These are phyloP conservation scores for Phylloporus sp. DNA, from an alignment of 768 basidiomycete species.

Conservation along the genomic window DNA sequence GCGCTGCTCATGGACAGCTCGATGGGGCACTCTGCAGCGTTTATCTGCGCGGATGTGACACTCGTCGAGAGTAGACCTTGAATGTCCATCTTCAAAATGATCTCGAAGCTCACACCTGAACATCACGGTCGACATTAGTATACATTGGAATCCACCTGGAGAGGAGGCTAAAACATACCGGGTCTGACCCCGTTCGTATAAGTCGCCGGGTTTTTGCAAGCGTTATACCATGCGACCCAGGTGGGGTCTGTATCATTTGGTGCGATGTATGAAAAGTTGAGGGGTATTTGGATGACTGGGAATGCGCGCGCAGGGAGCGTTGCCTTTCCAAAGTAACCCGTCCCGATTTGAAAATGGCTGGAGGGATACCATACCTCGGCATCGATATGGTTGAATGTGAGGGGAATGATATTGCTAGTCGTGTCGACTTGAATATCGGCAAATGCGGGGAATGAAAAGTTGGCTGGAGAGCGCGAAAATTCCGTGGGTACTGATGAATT, in stretches of 20 bases:
- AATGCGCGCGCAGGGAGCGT: constrained; percentile 64
- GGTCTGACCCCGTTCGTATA: constrained; percentile 49
- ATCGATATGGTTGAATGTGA: constrained; percentile 62
- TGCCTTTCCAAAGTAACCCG: constrained; percentile 54
- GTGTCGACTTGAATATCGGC: constrained; percentile 78
- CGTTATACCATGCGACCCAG: constrained; percentile 76
- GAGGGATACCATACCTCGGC: constrained; percentile 68
- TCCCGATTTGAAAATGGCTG: constrained; percentile 59
- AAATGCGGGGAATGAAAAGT: constrained; percentile 82
- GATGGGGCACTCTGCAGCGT: constrained; percentile 64
- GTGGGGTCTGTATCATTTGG: constrained; percentile 78
- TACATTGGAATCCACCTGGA: not conserved
- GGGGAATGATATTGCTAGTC: constrained; percentile 65
- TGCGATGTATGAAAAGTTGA: constrained; percentile 81
- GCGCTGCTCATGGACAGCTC: constrained; percentile 52
- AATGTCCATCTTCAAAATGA: constrained; percentile 65
- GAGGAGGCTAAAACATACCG: constrained; percentile 39
- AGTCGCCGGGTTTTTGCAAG: constrained; percentile 58
- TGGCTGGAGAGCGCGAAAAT: constrained; percentile 77
- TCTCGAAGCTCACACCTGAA: constrained; percentile 53
- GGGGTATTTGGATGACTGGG: constrained; percentile 62
- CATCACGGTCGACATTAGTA: constrained; percentile 3
- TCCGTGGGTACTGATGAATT: constrained; percentile 48
- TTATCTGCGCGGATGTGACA: constrained; percentile 50
- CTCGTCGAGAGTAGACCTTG: constrained; percentile 56